A percentile compares a stretch with the other conserved stretches of the same genome.
phyloP scores from a whole-genome alignment of 2,329 filamentous ascomycete species.

The Colletotrichum chrysophilum region DNA sequence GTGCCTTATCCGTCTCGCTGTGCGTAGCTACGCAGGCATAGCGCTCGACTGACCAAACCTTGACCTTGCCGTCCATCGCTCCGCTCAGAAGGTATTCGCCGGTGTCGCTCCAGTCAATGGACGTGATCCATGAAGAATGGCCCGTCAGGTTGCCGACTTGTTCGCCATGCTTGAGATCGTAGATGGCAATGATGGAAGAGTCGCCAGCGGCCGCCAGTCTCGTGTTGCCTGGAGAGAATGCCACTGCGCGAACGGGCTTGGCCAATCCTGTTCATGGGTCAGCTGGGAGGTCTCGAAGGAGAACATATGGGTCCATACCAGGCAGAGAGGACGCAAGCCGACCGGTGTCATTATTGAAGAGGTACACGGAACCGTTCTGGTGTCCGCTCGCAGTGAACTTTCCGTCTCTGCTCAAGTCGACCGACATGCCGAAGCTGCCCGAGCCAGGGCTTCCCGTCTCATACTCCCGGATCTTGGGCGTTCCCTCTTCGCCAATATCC shows the following conservation, averaged over 20 bases:
- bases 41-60: slow-evolving; percentile 92
- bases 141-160: slow-evolving; percentile 85
- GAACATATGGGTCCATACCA: slow-evolving; percentile 52
- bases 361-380: slow-evolving; percentile 88
- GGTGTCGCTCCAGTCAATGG: slow-evolving; percentile 90
- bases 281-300: neutral
- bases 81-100: slow-evolving; percentile 91
- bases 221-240: slow-evolving; percentile 86
- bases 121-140: slow-evolving; percentile 87
- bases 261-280: slow-evolving; percentile 68
- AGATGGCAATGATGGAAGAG: slow-evolving; percentile 85
- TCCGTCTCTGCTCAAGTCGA: slow-evolving; percentile 82
- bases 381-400: slow-evolving; percentile 90
- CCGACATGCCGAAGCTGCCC: slow-evolving; percentile 87
- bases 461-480: slow-evolving; percentile 77
- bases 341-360: slow-evolving; percentile 92
- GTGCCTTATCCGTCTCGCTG: slow-evolving; percentile 82
- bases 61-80: slow-evolving; percentile 90
- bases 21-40: slow-evolving; percentile 89
- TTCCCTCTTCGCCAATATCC: slow-evolving; percentile 65
- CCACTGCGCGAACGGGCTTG: slow-evolving; percentile 82
- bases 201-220: slow-evolving; percentile 91
- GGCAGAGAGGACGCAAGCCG: slow-evolving; percentile 85
- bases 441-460: slow-evolving; percentile 76
- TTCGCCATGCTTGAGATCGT: slow-evolving; percentile 91